Evolutionary conservation across 805 yeast species (phyloP), one percentile per base, ranked within the genome.

Genomic region (Metschnikowia koreensis): DNA sequence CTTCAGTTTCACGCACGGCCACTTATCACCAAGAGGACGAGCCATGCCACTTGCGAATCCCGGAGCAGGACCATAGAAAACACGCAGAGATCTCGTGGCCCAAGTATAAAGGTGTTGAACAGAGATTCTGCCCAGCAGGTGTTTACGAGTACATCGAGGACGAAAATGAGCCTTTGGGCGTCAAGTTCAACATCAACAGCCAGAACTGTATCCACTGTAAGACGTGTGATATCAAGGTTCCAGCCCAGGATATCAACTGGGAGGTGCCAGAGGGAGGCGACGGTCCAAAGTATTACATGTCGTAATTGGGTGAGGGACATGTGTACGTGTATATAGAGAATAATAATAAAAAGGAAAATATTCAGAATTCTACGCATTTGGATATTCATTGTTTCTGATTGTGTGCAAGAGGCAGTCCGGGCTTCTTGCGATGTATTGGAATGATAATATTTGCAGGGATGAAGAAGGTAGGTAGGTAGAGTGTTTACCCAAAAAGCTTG

Each of bases 201-300:
- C 99, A 94, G 72, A 94, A 94, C 71, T 94, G 99, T 75, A 92
- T 94, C 59, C 99, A 94, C 70, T 94, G 99, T 75, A 94, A 94
- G 71, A 93, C 98, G 1, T 93, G 99, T 76, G 99, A 94, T 70
- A 94, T 94, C 68, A 94, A 94, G 71, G 96, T 87, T 9, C 99
- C 99, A 7, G 79, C 89, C 0, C 97, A 93, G 71, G 97, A 92
- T 65, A 94, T 94, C 56, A 79, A 82, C 65, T 94, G 99, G 99
- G 81, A 84, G 11, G 97, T 90, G n/a, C 99, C 99, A 7, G 98
- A 94, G 74, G 98, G 99, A 55, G 97, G 98, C 31, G 99, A 88
- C 68, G 99, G 99, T 12, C 99, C 99, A 51, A 94, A 94, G 69
- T 94, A 94, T 68, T 85, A 86, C 67, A 82, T 89, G 85, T 86